Conservation (phyloP, 1,284 basidiomycete species). For the Grifola frondosa region DNA sequence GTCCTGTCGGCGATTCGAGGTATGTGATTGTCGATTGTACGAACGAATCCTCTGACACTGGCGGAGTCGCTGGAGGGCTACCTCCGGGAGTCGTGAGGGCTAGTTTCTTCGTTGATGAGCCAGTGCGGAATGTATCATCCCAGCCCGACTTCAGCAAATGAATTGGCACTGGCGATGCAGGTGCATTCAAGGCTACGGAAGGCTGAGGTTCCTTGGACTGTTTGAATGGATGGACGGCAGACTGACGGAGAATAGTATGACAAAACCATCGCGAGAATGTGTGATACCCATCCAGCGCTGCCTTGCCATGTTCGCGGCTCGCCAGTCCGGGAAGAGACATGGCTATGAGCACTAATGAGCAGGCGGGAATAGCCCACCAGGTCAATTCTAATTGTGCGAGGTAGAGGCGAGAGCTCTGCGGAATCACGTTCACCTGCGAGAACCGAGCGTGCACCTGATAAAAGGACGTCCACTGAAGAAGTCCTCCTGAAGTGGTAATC, state of each 20-base stretch:
- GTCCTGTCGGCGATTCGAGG: conserved; percentile 39
- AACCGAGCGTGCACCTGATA: conserved; percentile 38
- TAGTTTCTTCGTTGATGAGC: conserved; percentile 25
- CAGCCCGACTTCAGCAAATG: conserved; percentile 47
- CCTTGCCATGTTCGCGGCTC: conserved; percentile 23
- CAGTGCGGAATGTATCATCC: conserved; percentile 49
- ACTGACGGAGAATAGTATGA: conserved; percentile 13
- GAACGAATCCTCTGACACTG: conserved; percentile 40
- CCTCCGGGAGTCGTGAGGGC: conserved; percentile 23
- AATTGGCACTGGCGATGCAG: conserved; percentile 24
- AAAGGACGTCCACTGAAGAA: conserved; percentile 30
- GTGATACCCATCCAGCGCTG: conserved; percentile 27
- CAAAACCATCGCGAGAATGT: conserved; percentile 24
- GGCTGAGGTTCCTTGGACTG: conserved; percentile 13
- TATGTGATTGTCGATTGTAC: conserved; percentile 48
- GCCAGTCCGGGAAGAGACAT: conserved; percentile 21
- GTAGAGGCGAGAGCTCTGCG: conserved; percentile 12
- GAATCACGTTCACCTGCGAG: conserved; percentile 26
- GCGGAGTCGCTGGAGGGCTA: conserved; percentile 26
- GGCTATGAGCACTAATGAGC: conserved; percentile 39
- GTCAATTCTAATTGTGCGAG: conserved; percentile 26
- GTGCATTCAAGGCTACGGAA: conserved; percentile 14
- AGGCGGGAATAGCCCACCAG: conserved; percentile 43
- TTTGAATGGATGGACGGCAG: conserved; percentile 28
- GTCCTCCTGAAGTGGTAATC: conserved; percentile 38